Base-by-base conservation (phyloP, 2,329 filamentous ascomycete genomes). In the Dactylellina drechsleri region DNA sequence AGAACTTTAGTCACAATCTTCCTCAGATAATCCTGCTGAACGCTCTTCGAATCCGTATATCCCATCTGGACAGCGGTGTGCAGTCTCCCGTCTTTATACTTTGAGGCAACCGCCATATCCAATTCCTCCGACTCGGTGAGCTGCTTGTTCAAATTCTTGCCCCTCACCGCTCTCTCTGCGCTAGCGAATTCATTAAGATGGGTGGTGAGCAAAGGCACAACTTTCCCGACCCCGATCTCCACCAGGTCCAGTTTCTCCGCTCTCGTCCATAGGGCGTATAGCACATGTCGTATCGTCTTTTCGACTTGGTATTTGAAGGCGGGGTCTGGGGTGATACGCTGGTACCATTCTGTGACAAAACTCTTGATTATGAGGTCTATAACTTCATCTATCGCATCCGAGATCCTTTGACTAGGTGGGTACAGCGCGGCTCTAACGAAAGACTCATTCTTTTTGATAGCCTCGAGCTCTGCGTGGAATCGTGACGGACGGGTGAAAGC, bases 101-200 rank as follows among this genome's bases (percentile, higher is more conserved):
- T 97, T 47, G 88, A 90, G n/a, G 95, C 95, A 82, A 99, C 96
- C 1, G 95, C 95, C 78, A 96, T 85, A 82, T 98, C 93, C 79
- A 99, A 85, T 85, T 99, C 95, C 80, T 97, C 94, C 0, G 93
- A 96, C 83, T 99, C 95, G 1, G 96, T 98, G 66, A 99, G 89
- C 77, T 90, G 93, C 61, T 92, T 89, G 79, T 93, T 95, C 67
- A 98, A 84, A 82, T 96, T 92, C 81, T 89, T 91, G 12, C 96
- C 96, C 64, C 94, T 88, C 10, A 99, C 92, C 7, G 89, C 87
- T 68, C 91, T 88, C 83, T 99, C 95, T 0, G 95, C 95, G 77
- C 95, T 89, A 81, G 93, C 92, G 79, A 97, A 97, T 78, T 97
- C 92, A 78, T 88, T 91, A 79, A 99, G 88, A 82, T 99, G 95